A percentile compares a stretch with the other conserved stretches of the same genome.
Evolutionary conservation across 2,329 filamentous ascomycete genomes (phyloP).

Genomic region (Neofusicoccum cordaticola): DNA sequence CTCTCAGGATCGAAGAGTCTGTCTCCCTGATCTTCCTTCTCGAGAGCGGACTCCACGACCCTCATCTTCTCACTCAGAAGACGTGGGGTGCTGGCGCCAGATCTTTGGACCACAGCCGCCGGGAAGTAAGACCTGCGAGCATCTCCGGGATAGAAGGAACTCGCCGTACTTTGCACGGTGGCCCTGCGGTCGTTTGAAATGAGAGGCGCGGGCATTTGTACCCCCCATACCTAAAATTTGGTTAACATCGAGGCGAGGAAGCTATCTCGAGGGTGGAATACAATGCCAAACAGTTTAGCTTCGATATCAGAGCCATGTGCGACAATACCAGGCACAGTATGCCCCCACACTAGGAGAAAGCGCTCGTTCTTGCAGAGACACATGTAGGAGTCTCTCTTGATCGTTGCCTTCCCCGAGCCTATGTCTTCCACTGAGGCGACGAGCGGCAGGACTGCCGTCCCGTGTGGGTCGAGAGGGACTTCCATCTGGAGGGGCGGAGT

Average conservation of each 20-base stretch:
- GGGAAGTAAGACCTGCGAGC: neutral
- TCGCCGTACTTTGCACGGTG: neutral
- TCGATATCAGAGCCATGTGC: constrained; percentile 34
- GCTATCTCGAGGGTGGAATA: neutral
- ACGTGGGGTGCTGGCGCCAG: neutral
- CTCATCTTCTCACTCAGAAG: constrained; percentile 27
- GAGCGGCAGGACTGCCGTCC: constrained; percentile 35
- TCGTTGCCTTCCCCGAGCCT: constrained; percentile 35
- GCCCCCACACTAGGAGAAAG: constrained; percentile 45
- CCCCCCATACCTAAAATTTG: constrained; percentile 23
- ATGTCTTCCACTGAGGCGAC: constrained; percentile 39
- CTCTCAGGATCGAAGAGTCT: constrained; percentile 27
- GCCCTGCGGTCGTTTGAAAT: neutral
- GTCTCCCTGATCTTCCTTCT: constrained; percentile 28
- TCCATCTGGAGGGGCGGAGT: constrained; percentile 38
- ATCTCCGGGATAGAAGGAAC: neutral
- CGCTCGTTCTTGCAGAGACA: constrained; percentile 44
- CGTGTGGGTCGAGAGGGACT: constrained; percentile 23
- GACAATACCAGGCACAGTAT: constrained; percentile 42
- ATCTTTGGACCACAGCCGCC: neutral
- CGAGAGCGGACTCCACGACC: constrained; percentile 25
- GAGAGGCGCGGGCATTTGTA: constrained; percentile 20
- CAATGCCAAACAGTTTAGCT: constrained; percentile 8
- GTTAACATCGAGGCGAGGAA: neutral
- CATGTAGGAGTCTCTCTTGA: constrained; percentile 41